Evolutionary conservation across 306 rosid species (phyloP).

Genomic region (Styphnolobium japonicum): DNA sequence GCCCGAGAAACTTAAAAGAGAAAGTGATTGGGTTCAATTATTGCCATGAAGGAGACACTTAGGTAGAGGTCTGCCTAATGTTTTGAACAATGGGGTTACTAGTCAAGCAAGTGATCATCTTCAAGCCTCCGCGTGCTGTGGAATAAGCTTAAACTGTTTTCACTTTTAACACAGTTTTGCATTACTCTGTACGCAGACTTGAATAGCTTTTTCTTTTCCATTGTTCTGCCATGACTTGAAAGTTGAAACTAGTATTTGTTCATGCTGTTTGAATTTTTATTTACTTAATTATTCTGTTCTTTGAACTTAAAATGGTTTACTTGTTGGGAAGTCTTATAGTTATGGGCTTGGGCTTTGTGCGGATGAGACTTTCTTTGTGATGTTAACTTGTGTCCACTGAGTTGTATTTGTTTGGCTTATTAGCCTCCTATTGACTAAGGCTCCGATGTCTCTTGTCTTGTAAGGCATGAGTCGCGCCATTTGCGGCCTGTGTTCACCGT

Average conservation of each 20-base stretch:
- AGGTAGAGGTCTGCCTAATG: slow-evolving; percentile 39
- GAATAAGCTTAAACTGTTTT: slow-evolving; percentile 21
- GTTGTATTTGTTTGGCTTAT: slow-evolving; percentile 14
- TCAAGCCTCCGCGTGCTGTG: slow-evolving; percentile 25
- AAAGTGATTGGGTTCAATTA: slow-evolving; percentile 33
- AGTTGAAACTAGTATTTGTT: not conserved
- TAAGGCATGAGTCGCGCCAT: slow-evolving; percentile 30
- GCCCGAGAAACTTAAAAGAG: not conserved
- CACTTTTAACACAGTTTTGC: slow-evolving; percentile 10
- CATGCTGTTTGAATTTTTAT: not conserved
- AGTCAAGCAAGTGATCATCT: slow-evolving; percentile 26
- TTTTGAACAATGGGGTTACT: slow-evolving; percentile 19
- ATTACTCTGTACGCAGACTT: not conserved
- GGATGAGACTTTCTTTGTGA: not conserved
- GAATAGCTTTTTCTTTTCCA: not conserved
- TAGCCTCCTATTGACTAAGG: slow-evolving; percentile 31
- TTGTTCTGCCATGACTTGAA: not conserved
- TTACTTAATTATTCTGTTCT: not conserved
- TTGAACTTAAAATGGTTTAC: not conserved
- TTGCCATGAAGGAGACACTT: slow-evolving; percentile 25
- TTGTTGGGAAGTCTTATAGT: not conserved
- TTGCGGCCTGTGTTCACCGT: slow-evolving; percentile 27
- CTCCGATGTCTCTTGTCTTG: slow-evolving; percentile 6
- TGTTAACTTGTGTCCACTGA: not conserved
- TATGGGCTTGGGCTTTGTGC: slow-evolving; percentile 22